Conservation (phyloP, 345 rosid species). For the Chamaenerion angustifolium region DNA sequence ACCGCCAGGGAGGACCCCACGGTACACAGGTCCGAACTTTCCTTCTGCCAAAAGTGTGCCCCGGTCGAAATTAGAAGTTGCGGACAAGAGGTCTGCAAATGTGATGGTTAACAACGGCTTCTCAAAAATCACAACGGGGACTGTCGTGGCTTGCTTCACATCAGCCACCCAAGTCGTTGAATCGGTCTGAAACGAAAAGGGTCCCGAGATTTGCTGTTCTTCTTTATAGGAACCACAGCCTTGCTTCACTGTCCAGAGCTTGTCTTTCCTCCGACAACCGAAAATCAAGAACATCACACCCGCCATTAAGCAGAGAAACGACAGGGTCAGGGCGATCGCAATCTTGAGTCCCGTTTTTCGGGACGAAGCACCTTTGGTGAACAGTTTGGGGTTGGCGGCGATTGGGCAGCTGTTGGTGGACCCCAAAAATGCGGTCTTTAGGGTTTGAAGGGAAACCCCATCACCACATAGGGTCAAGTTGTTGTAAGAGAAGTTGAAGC, state of each 20-base stretch:
- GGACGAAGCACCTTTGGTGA: constrained; percentile 28
- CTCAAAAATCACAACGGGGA: constrained; percentile 71
- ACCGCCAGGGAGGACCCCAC: constrained; percentile 89
- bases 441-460: constrained; percentile 29
- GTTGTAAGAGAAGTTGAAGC: constrained; percentile 82
- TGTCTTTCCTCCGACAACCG: constrained; percentile 46
- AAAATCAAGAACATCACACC: constrained; percentile 56
- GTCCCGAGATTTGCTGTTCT: constrained; percentile 67
- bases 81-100: constrained; percentile 78
- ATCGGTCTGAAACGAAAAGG: constrained; percentile 84
- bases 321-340: constrained; percentile 53
- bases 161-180: constrained; percentile 93
- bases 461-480: constrained; percentile 66
- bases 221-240: constrained; percentile 33
- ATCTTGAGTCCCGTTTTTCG: constrained; percentile 21
- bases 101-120: constrained; percentile 78
- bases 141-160: constrained; percentile 75
- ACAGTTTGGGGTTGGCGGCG: constrained; percentile 55
- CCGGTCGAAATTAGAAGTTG: constrained; percentile 73
- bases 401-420: constrained; percentile 66
- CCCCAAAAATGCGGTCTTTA: constrained; percentile 45
- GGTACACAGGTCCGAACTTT: constrained; percentile 83
- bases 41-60: constrained; percentile 90
- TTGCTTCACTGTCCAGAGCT: constrained; percentile 47
- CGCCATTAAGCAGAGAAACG: constrained; percentile 51